These are phyloP conservation scores for Cladophialophora yegresii DNA, from an alignment of 2,329 filamentous ascomycete species.

Conservation along the genomic window DNA sequence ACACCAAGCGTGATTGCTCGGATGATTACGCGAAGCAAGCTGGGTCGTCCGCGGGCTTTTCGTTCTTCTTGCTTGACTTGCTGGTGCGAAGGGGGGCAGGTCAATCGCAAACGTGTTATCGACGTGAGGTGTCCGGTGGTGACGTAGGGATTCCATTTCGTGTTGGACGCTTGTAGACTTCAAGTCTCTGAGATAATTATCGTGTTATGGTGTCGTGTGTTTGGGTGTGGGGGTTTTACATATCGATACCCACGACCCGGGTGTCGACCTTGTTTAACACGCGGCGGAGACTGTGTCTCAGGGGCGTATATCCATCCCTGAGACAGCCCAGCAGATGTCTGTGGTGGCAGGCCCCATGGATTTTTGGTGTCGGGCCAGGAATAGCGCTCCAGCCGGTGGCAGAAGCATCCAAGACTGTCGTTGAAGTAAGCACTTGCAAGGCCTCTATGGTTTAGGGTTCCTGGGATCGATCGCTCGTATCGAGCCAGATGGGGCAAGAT, in stretches of 20 bases:
- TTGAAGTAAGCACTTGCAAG: constrained; percentile 7
- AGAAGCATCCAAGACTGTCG: neutral
- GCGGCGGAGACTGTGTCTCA: neutral
- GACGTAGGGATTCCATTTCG: constrained; percentile 4
- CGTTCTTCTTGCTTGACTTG: constrained; percentile 5
- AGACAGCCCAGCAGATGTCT: neutral
- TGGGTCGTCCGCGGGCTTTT: constrained; percentile 1
- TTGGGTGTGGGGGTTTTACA: neutral
- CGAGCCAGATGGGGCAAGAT: neutral
- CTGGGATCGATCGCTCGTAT: neutral
- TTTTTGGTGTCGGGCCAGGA: neutral
- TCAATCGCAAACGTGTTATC: neutral
- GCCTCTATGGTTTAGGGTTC: neutral
- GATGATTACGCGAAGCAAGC: constrained; percentile 1
- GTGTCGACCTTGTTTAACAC: neutral
- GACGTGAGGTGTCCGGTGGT: neutral
- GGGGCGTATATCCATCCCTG: neutral
- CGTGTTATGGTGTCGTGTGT: neutral
- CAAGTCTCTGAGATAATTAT: neutral
- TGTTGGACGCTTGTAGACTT: neutral
- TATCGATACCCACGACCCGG: neutral
- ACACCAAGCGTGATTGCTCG: neutral
- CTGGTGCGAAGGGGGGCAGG: neutral
- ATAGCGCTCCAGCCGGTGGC: neutral
- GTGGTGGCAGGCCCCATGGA: neutral